These are phyloP conservation scores for Apiospora phragmitis DNA, from an alignment of 2,329 filamentous ascomycete species.

Conservation along the genomic window DNA sequence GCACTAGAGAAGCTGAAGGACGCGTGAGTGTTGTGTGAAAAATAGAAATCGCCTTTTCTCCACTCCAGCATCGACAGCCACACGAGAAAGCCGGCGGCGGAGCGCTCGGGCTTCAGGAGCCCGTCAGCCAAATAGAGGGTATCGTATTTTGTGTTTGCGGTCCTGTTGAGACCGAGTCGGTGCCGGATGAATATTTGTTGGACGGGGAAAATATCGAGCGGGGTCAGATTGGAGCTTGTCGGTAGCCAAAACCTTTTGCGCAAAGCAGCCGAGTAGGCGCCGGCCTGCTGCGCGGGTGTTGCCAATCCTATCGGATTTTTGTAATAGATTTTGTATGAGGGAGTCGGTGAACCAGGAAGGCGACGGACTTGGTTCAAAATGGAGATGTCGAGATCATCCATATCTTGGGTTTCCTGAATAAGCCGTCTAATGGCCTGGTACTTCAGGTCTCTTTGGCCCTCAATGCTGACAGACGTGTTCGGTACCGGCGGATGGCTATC, in stretches of 20 bases:
- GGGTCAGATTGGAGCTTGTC: not conserved
- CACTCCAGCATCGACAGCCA: constrained; percentile 13
- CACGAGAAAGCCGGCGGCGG: constrained; percentile 16
- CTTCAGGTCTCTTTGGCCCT: not conserved
- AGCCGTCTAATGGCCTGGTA: not conserved
- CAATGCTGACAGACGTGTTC: not conserved
- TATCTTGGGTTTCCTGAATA: not conserved
- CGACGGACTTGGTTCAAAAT: constrained; percentile 8
- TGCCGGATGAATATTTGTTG: constrained; percentile 17
- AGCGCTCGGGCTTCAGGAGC: constrained; percentile 18
- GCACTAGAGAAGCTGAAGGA: constrained; percentile 17
- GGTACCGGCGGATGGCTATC: not conserved
- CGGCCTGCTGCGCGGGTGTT: constrained; percentile 10
- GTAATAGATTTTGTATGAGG: constrained; percentile 1
- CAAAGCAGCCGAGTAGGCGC: constrained; percentile 18
- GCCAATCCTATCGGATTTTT: constrained; percentile 1
- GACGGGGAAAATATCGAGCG: constrained; percentile 15
- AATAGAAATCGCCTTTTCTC: not conserved
- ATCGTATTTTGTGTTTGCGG: constrained; percentile 6
- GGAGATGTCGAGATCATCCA: constrained; percentile 7
- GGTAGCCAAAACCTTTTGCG: constrained; percentile 16
- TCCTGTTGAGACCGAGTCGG: too few relatives aligned
- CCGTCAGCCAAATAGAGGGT: constrained; percentile 15
- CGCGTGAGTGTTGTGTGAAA: too few relatives aligned
- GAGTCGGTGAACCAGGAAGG: not conserved